Evolutionary conservation across 2,329 filamentous ascomycete genomes (phyloP), one percentile per base, ranked within the genome.

Genomic region (Ophiostoma triangulosporum): DNA sequence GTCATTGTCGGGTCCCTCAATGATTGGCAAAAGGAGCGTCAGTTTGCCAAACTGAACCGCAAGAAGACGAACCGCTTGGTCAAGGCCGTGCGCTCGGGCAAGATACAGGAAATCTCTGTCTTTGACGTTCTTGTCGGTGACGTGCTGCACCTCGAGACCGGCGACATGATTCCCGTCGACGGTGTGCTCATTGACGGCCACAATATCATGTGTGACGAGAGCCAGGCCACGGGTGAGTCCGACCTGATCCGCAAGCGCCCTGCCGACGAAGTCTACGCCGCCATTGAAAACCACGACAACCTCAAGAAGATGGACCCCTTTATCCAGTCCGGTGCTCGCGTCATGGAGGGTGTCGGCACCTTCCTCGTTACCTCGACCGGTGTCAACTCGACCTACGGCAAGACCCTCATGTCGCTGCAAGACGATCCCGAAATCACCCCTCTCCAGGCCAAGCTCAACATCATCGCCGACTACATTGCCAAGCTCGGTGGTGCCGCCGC

Each of bases 281-380:
- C 83, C 26, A 85, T 89, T 60, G 78, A 86, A 60, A 80, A 77
- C 58, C 72, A 79, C 60, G 77, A 83, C 40, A 73, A 73, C 46
- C 71, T 83, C 24, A 83, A 79, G 69, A 88, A 88, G 66, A 76
- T 88, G 67, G 86, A 90, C 59, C 85, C 85, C 0, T 88, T 90
- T 60, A 87, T 96, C 61, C 86, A 95, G 60, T 95, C 89, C 29
- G 90, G 85, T 31, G 77, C 81, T 51, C 84, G 84, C 57, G 83
- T 88, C 55, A 83, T 88, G 68, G 84, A 88, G 64, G 85, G 85
- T 45, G 78, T 88, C 8, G 85, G 85, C 12, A 87, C 81, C 2
- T 89, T 81, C 61, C 72, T 89, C 66, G 80, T 83, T 56, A 88
- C 85, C 1, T 84, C 82, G 15, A 84, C 84, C 31, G 85, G 85